A percentile compares a stretch with the other conserved stretches of the same genome.
Evolutionary conservation across 495 filamentous ascomycete genomes (phyloP).

Genomic region (Xylaria grammica): DNA sequence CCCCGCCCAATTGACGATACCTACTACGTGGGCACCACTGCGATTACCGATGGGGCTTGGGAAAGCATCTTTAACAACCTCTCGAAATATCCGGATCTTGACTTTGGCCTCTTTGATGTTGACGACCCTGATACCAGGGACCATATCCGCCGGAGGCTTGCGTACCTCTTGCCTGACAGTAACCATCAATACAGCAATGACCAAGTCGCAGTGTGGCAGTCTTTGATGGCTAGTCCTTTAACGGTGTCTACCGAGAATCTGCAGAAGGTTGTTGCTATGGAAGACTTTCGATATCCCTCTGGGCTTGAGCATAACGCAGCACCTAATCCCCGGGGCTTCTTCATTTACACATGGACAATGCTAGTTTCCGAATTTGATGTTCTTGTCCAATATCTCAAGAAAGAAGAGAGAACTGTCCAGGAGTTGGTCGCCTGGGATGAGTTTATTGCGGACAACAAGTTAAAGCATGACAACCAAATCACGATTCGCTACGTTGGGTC

Average conservation of each 20-base stretch:
- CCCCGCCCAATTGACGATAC: background rate
- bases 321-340: background rate
- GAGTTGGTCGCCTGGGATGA: background rate
- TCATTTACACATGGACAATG: background rate
- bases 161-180: slow-evolving; percentile 1
- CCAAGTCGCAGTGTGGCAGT: background rate
- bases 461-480: background rate
- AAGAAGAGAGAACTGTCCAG: background rate
- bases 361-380: background rate
- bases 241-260: background rate
- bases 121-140: background rate
- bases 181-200: background rate
- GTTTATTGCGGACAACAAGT: background rate
- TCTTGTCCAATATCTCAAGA: background rate
- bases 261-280: background rate
- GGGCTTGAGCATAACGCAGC: background rate
- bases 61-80: background rate
- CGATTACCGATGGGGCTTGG: background rate
- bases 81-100: background rate
- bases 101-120: background rate
- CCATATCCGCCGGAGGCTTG: background rate
- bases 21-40: background rate
- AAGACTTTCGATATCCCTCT: background rate
- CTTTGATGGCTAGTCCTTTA: background rate
- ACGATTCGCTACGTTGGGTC: slow-evolving; percentile 21